These are phyloP conservation scores for Candida suzukii DNA, from an alignment of 805 yeast genomes.

Conservation along the genomic window DNA sequence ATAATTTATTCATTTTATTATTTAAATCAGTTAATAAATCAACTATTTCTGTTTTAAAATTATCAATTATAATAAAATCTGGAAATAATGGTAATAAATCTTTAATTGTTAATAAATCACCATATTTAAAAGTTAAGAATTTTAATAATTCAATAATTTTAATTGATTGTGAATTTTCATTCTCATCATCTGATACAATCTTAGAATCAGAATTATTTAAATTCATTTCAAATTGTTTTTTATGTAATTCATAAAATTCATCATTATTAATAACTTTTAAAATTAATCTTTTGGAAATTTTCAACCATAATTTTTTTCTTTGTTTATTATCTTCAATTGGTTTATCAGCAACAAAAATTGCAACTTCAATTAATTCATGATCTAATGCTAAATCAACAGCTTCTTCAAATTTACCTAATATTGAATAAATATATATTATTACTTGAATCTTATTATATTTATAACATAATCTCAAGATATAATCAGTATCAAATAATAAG, in stretches of 20 bases:
- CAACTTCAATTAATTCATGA: conserved; percentile 50
- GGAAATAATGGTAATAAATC: conserved; percentile 84
- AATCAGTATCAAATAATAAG: conserved; percentile 62
- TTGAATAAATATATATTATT: conserved; percentile 68
- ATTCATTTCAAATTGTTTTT: conserved; percentile 9
- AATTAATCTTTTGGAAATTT: conserved; percentile 48
- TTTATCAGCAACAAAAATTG: conserved; percentile 49
- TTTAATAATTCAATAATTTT: conserved; percentile 25
- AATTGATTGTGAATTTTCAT: no score
- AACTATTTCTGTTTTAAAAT: conserved; percentile 78
- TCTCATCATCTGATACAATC: conserved; percentile 21
- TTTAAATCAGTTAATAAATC: conserved; percentile 72
- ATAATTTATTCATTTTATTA: conserved; percentile 52
- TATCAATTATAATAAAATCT: conserved; percentile 72
- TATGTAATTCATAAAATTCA: conserved; percentile 16
- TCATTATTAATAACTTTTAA: conserved; percentile 23
- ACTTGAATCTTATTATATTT: conserved; percentile 50
- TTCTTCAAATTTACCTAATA: conserved; percentile 64
- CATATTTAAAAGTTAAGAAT: conserved; percentile 37
- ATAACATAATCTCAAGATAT: conserved; percentile 67
- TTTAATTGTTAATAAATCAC: conserved; percentile 56
- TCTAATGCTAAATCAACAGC: conserved; percentile 73
- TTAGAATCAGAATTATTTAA: conserved; percentile 3
- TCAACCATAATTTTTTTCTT: conserved; percentile 69
- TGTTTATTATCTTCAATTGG: conserved; percentile 34